These are phyloP conservation scores for Mortierella sp. DNA, from an alignment of 371 early-diverging fungal genomes.

Conservation along the genomic window DNA sequence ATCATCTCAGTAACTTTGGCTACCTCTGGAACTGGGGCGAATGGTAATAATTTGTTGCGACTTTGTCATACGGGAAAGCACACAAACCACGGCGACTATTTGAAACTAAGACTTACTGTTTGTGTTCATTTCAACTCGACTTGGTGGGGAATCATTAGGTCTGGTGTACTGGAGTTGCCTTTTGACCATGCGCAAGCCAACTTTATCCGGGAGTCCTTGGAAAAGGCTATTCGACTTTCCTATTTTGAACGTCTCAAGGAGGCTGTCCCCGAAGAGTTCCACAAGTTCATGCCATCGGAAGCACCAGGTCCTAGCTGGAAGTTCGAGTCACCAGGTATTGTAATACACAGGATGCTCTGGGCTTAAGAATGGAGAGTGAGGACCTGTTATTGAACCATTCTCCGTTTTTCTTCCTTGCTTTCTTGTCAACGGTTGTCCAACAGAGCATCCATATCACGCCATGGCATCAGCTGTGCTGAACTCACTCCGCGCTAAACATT, in stretches of 20 bases:
- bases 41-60: conserved; percentile 65
- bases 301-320: conserved; percentile 79
- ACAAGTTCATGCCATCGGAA: conserved; percentile 65
- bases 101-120: too few relatives aligned
- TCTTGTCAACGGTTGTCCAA: too few relatives aligned
- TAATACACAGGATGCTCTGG: conserved; percentile 10
- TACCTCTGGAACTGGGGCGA: conserved; percentile 91
- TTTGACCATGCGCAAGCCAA: conserved; percentile 60
- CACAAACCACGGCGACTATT: too few relatives aligned
- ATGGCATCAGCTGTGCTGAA: conserved; percentile 69
- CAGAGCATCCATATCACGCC: conserved; percentile 61
- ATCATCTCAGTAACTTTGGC: conserved; percentile 92
- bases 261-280: conserved; percentile 75
- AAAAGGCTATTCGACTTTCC: conserved; percentile 80
- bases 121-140: too few relatives aligned
- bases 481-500: conserved; percentile 69
- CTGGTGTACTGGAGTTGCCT: conserved; percentile 57
- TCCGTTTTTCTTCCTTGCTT: not conserved
- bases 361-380: conserved; percentile 8
- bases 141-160: too few relatives aligned
- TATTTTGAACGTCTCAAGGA: conserved; percentile 90
- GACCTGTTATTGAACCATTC: not conserved
- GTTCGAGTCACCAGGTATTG: conserved; percentile 61
- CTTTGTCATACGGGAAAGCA: not conserved
- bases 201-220: conserved; percentile 87